A percentile compares a stretch with the other conserved stretches of the same genome.
phyloP scores from a whole-genome alignment of 1,139 yeast genomes.

The Saccharomyces hybrid region DNA sequence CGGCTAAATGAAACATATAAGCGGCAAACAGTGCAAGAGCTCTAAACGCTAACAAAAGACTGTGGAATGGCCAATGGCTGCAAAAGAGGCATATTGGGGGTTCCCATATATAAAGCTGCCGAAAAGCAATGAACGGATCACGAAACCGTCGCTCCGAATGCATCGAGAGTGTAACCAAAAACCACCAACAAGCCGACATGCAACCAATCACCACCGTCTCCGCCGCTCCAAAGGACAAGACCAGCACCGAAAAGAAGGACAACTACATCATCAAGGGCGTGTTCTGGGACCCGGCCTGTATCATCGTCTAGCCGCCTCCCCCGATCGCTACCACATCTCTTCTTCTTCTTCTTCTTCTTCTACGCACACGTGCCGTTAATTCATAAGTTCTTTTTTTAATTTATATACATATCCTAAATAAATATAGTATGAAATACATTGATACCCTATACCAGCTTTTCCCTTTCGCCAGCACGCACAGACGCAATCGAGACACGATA shows the following conservation, averaged over 20 bases:
- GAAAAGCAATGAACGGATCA: background rate
- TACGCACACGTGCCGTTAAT: background rate
- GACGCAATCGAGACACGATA: too few relatives aligned
- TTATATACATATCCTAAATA: background rate
- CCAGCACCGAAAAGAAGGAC: conserved; percentile 26
- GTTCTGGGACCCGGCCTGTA: conserved; percentile 27
- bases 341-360: background rate
- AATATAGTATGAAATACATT: background rate
- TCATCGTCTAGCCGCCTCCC: conserved; percentile 16
- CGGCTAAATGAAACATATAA: background rate
- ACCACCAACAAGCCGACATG: conserved; percentile 12
- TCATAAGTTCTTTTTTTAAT: background rate
- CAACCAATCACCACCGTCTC: conserved; percentile 20
- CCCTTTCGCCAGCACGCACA: too few relatives aligned
- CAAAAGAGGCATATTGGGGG: background rate
- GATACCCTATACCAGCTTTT: background rate
- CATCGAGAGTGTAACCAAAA: too few relatives aligned
- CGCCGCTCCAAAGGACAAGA: conserved; percentile 24
- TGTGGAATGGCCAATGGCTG: too few relatives aligned
- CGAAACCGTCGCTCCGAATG: too few relatives aligned
- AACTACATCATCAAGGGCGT: conserved; percentile 24
- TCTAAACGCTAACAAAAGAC: background rate
- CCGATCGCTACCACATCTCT: too few relatives aligned
- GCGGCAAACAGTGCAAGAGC: background rate
- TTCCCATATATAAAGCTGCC: background rate